A percentile compares a stretch with the other conserved stretches of the same genome.
phyloP scores from a whole-genome alignment of 768 basidiomycete genomes.

The Rhodotorula babjevae region DNA sequence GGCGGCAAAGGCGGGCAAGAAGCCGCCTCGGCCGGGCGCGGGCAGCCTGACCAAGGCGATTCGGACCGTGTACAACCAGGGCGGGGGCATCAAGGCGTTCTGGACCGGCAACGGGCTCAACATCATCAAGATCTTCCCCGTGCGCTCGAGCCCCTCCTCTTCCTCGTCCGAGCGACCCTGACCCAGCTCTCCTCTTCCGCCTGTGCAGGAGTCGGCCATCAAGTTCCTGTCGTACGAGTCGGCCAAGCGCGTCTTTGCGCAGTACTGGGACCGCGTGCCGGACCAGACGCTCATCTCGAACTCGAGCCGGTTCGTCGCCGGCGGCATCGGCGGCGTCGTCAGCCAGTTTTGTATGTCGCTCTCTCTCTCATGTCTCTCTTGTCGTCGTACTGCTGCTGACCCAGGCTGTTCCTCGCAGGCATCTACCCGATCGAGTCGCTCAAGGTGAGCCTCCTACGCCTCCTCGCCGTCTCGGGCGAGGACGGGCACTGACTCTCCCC shows the following conservation, averaged over 20 bases:
- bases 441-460: constrained; percentile 56
- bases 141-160: constrained; percentile 36
- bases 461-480: constrained; percentile 1
- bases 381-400: neutral
- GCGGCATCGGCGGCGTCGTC: constrained; percentile 89
- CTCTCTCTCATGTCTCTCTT: neutral
- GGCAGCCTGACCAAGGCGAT: constrained; percentile 67
- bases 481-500: neutral
- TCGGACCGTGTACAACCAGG: constrained; percentile 76
- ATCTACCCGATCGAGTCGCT: constrained; percentile 96
- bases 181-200: neutral
- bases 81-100: constrained; percentile 74
- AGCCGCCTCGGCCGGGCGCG: constrained; percentile 46
- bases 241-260: constrained; percentile 88
- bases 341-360: constrained; percentile 72
- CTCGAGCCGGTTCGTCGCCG: constrained; percentile 84
- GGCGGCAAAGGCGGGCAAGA: constrained; percentile 54
- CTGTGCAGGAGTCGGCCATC: constrained; percentile 76
- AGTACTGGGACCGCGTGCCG: constrained; percentile 83
- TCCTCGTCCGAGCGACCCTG: neutral
- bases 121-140: constrained; percentile 87
- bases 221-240: constrained; percentile 96
- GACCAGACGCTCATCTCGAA: constrained; percentile 85
- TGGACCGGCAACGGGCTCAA: constrained; percentile 94
- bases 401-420: constrained; percentile 52